Evolutionary conservation across 2,329 filamentous ascomycete genomes (phyloP).

Genomic region (Mycogone perniciosa): DNA sequence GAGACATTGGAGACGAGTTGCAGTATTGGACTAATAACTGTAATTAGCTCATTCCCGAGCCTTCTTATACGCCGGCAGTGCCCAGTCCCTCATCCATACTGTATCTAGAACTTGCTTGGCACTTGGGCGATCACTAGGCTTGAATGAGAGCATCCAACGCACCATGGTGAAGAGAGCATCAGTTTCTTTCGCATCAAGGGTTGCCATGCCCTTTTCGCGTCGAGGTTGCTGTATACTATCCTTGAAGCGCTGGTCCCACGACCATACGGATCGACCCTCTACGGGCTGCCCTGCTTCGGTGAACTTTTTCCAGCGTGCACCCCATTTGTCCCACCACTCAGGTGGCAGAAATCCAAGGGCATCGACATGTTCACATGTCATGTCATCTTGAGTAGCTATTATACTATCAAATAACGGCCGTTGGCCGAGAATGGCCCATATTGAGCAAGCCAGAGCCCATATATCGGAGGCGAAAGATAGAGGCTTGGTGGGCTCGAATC

Average conservation of each 20-base stretch:
- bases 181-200: constrained; percentile 1
- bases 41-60: background rate
- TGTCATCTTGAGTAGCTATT: constrained; percentile 14
- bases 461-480: constrained; percentile 32
- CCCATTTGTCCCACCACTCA: constrained; percentile 20
- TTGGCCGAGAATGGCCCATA: constrained; percentile 29
- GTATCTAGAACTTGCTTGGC: constrained; percentile 10
- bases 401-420: constrained; percentile 17
- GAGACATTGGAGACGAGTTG: too few species aligned
- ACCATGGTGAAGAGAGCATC: constrained; percentile 8
- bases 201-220: background rate
- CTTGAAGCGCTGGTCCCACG: constrained; percentile 12
- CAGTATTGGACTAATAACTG: too few species aligned
- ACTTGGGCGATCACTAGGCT: constrained; percentile 5
- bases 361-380: constrained; percentile 17
- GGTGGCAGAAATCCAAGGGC: constrained; percentile 14
- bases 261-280: constrained; percentile 8
- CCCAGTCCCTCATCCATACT: constrained; percentile 16
- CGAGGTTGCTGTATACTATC: constrained; percentile 12
- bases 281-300: constrained; percentile 13
- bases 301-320: constrained; percentile 16
- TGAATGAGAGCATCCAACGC: constrained; percentile 13
- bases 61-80: constrained; percentile 19
- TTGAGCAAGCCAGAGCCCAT: constrained; percentile 33
- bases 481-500: constrained; percentile 28